phyloP scores from a whole-genome alignment of 148 eudicot genomes.

The Heliamphora exappendiculata region DNA sequence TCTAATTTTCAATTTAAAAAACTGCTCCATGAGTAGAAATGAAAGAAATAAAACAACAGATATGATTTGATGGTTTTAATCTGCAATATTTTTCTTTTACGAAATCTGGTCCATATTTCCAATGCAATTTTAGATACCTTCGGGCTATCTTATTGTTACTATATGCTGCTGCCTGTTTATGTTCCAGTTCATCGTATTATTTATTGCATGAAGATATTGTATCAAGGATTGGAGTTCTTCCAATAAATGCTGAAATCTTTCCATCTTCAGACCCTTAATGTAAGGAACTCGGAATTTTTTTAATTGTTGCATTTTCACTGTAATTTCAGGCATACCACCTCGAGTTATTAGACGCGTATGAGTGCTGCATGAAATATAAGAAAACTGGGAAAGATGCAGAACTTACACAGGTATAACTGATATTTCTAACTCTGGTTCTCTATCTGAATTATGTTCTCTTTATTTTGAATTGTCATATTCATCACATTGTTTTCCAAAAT shows the following conservation, averaged over 20 bases:
- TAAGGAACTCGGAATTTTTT: not conserved
- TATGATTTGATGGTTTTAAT: not conserved
- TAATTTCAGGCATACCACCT: slow-evolving; percentile 69
- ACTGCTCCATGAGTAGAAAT: not conserved
- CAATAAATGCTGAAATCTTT: not conserved
- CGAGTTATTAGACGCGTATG: slow-evolving; percentile 82
- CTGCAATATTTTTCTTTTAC: not conserved
- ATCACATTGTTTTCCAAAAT: not conserved
- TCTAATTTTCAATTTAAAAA: not conserved
- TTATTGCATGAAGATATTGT: not conserved
- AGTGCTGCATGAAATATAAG: slow-evolving; percentile 90
- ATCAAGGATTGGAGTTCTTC: not conserved
- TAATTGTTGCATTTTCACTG: not conserved
- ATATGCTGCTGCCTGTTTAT: not conserved
- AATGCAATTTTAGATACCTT: not conserved
- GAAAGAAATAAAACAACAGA: not conserved
- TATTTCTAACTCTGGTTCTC: not conserved
- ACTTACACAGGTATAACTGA: slow-evolving; percentile 69
- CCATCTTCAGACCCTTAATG: not conserved
- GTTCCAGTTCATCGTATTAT: not conserved
- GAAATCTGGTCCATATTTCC: not conserved
- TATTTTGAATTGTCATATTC: not conserved
- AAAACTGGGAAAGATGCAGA: slow-evolving; percentile 91
- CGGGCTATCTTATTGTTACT: not conserved
- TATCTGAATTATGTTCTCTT: not conserved